phyloP scores from a whole-genome alignment of 1,284 basidiomycete species.

The Rhodotorula sp. region DNA sequence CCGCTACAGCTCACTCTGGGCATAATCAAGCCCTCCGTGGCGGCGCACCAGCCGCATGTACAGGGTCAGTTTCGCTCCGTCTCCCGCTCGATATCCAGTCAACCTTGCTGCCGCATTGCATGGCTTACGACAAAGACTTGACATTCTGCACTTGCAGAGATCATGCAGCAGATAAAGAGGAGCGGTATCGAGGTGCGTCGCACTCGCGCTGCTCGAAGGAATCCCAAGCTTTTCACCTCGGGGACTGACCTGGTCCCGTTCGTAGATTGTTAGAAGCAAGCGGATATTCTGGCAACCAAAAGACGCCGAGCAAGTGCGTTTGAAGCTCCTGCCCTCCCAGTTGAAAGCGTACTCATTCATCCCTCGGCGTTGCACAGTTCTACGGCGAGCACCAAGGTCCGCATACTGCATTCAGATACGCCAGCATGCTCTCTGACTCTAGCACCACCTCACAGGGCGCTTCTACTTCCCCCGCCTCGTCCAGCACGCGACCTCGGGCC shows the following conservation, averaged over 20 bases:
- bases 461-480: constrained; percentile 46
- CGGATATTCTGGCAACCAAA: constrained; percentile 39
- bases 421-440: not conserved
- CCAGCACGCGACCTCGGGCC: constrained; percentile 42
- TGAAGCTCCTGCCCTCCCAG: too few relatives aligned
- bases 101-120: too few relatives aligned
- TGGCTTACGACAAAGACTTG: not conserved
- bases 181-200: constrained; percentile 40
- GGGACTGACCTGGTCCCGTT: rapidly evolving
- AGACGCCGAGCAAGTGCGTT: constrained; percentile 35
- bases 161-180: constrained; percentile 37
- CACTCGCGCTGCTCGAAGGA: not conserved
- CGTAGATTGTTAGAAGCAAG: constrained; percentile 42
- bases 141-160: constrained; percentile 4
- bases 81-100: not conserved
- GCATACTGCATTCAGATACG: not conserved
- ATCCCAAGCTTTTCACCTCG: not conserved
- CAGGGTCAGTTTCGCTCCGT: constrained; percentile 18
- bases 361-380: constrained; percentile 18
- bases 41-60: constrained; percentile 40
- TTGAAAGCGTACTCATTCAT: not conserved
- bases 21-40: constrained; percentile 43
- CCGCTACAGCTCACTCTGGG: constrained; percentile 40
- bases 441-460: constrained; percentile 20
- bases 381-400: constrained; percentile 43